These are phyloP conservation scores for Erigeron canadensis DNA, from an alignment of 129 eudicot genomes.

Conservation along the genomic window DNA sequence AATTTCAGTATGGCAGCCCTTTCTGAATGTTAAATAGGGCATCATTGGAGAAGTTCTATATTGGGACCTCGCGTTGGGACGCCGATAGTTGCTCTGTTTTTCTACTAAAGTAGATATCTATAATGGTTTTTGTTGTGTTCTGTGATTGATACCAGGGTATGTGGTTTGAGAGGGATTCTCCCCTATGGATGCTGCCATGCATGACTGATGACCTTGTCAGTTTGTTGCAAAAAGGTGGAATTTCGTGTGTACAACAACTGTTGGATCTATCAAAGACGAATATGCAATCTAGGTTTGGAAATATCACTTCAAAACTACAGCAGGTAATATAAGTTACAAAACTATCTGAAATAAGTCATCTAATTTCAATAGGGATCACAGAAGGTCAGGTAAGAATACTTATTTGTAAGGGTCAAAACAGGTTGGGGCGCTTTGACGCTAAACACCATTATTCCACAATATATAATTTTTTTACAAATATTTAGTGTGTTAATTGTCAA, in stretches of 20 bases:
- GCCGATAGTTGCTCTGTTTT: not conserved
- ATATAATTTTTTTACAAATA: too few species aligned
- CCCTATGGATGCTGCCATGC: slow-evolving; percentile 87
- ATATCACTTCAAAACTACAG: slow-evolving; percentile 51
- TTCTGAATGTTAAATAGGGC: too few species aligned
- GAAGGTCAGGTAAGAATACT: not conserved
- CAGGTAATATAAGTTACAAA: slow-evolving; percentile 46
- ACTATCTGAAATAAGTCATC: not conserved
- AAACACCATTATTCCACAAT: too few species aligned
- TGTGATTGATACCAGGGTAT: slow-evolving; percentile 56
- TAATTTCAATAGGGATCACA: not conserved
- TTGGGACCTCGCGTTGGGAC: not conserved
- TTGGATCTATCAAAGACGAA: slow-evolving; percentile 54
- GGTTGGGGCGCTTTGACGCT: too few species aligned
- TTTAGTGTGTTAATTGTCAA: too few species aligned
- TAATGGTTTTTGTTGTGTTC: not conserved
- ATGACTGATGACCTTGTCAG: slow-evolving; percentile 66
- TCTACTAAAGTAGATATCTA: not conserved
- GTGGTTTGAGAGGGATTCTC: slow-evolving; percentile 79
- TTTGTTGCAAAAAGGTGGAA: slow-evolving; percentile 52
- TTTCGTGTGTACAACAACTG: slow-evolving; percentile 58
- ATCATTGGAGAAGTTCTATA: too few species aligned
- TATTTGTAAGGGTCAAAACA: too few species aligned
- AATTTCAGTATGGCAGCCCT: not conserved
- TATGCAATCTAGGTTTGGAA: slow-evolving; percentile 56